phyloP scores from a whole-genome alignment of 441 rosid species.

The Arabidopsis hybrid region DNA sequence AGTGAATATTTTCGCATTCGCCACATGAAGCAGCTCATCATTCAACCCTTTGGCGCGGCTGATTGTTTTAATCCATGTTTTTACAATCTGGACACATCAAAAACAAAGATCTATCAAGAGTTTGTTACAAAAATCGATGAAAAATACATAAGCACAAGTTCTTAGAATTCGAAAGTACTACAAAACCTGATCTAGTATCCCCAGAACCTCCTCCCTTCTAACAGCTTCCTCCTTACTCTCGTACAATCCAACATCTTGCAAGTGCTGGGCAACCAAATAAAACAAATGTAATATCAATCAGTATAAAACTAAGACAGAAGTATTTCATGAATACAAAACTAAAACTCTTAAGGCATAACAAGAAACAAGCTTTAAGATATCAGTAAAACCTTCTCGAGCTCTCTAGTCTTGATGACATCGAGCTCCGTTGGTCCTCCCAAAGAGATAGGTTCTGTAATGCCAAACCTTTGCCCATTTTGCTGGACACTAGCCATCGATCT shows the following conservation, averaged over 20 bases:
- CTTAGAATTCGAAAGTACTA: slow-evolving; percentile 1
- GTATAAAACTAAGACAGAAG: slow-evolving; percentile 4
- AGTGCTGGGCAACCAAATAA: slow-evolving; percentile 54
- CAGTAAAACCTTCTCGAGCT: slow-evolving; percentile 85
- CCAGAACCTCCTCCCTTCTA: slow-evolving; percentile 93
- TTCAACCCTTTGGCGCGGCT: slow-evolving; percentile 86
- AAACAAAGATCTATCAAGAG: slow-evolving; percentile 8
- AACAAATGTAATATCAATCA: slow-evolving; percentile 22
- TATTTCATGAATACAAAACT: slow-evolving; percentile 7
- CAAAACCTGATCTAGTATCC: slow-evolving; percentile 92
- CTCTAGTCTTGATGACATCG: slow-evolving; percentile 73
- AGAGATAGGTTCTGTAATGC: slow-evolving; percentile 93
- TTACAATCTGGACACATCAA: slow-evolving; percentile 71
- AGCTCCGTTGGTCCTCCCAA: slow-evolving; percentile 91
- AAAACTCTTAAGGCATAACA: slow-evolving; percentile 8
- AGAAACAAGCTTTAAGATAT: slow-evolving; percentile 20
- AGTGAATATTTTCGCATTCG: slow-evolving; percentile 96
- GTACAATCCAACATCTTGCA: slow-evolving; percentile 84
- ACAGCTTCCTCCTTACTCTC: slow-evolving; percentile 92
- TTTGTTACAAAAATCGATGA: slow-evolving; percentile 1
- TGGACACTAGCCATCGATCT: slow-evolving; percentile 73
- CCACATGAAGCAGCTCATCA: slow-evolving; percentile 91
- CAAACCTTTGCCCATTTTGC: slow-evolving; percentile 66
- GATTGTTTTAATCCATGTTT: slow-evolving; percentile 84
- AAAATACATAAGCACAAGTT: slow-evolving; percentile 10